phyloP scores from a whole-genome alignment of 2,329 filamentous ascomycete genomes.

The Fusarium concolor region DNA sequence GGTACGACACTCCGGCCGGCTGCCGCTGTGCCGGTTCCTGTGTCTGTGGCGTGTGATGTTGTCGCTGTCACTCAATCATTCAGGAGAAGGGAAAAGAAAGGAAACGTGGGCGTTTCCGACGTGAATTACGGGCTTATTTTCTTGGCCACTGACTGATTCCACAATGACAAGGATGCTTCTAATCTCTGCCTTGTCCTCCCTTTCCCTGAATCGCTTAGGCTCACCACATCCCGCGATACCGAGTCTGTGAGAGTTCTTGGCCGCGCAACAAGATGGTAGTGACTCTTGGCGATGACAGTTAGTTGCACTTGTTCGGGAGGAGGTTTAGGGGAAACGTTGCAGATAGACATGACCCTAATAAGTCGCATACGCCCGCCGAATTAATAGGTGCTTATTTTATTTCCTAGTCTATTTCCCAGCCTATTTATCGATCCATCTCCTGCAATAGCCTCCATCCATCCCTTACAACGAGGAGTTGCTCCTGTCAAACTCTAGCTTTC shows the following conservation, averaged over 20 bases:
- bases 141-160: slow-evolving; percentile 27
- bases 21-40: slow-evolving; percentile 2
- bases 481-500: not conserved
- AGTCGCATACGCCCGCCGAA: slow-evolving; percentile 1
- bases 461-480: not conserved
- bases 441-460: not conserved
- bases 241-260: slow-evolving; percentile 24
- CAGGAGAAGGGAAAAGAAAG: slow-evolving; percentile 1
- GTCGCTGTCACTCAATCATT: not conserved
- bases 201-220: slow-evolving; percentile 10
- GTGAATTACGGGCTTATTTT: not conserved
- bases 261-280: slow-evolving; percentile 22
- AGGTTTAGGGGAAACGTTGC: slow-evolving; percentile 5
- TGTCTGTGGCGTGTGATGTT: not conserved
- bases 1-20: slow-evolving; percentile 14
- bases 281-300: slow-evolving; percentile 28
- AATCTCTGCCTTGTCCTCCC: slow-evolving; percentile 1
- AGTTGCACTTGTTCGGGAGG: slow-evolving; percentile 1
- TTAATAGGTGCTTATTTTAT: not conserved
- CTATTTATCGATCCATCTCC: not conserved
- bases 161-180: slow-evolving; percentile 12
- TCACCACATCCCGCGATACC: slow-evolving; percentile 30
- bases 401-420: no score
- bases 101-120: not conserved
- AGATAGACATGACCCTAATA: slow-evolving; percentile 15